Base-by-base conservation (phyloP, 352 stramenopile species). In the Globisporangium cederbergense region DNA sequence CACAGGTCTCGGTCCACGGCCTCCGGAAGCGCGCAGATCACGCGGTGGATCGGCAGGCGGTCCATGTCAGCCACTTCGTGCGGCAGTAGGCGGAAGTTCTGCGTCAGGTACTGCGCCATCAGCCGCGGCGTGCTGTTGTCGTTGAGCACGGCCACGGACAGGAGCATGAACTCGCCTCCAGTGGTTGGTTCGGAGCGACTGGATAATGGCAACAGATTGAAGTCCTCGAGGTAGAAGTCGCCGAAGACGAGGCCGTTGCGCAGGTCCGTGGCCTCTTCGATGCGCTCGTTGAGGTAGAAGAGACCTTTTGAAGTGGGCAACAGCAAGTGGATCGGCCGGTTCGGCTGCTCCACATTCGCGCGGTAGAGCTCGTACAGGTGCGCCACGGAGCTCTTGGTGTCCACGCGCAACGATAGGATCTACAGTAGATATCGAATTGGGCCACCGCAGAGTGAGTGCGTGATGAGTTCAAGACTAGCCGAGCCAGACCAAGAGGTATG, bases 341-440 rank as follows among this genome's bases (percentile, higher is more conserved):
- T 89, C 2, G 75, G 75, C 0, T 74, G 57, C 30, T 90, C 81
- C 7, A 71, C 70, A 43, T 83, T 83, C 30, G 81, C 70, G 36
- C 86, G 86, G 55, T 91, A 94, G 16, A 90, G 68, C 58, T 94
- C 86, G 60, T 94, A 94, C 16, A 94, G 68, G 65, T 86, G 89
- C 14, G 82, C 70, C 20, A 92, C 68, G 0, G 79, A 76, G 22
- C 67, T 73, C 59, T 68, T 78, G 9, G 81, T 63, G 40, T 91
- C 78, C 30, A 94, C 61, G 7, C 73, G 71, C 8, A 94, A 78
- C 10, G 80, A 78, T 7, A 90, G 75, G 20, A 91, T 76, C 76
- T 82, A 20, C 9, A n/a, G 16, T 28, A 28, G 25, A 28, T 28
- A 20, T 47, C 13, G 8, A 20, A 47, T 20, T 20, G 14, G 22